Conservation (phyloP, 2,329 filamentous ascomycete species). For the Trichophaea hybrida region DNA sequence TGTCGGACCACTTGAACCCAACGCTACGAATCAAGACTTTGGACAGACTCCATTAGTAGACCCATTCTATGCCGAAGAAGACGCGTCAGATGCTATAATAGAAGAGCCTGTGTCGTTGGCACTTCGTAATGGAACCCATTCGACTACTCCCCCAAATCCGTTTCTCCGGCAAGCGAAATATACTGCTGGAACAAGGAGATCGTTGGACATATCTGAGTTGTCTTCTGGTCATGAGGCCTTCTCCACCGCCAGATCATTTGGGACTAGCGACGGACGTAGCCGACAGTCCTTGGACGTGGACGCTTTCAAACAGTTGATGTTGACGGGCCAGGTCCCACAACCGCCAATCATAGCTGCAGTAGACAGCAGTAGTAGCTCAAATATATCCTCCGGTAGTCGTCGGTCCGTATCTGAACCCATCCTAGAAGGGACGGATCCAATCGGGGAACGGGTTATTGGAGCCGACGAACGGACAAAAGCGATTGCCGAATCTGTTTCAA, state of each 20-base stretch:
- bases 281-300: conserved; percentile 52
- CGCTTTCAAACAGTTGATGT: conserved; percentile 58
- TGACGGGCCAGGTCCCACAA: conserved; percentile 48
- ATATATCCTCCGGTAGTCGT: conserved; percentile 45
- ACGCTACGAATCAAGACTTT: neutral
- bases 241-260: neutral
- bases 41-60: neutral
- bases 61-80: neutral
- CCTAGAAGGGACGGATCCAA: conserved; percentile 23
- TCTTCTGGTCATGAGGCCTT: neutral
- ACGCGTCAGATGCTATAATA: neutral
- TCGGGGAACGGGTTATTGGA: conserved; percentile 34
- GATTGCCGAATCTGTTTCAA: conserved; percentile 22
- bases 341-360: conserved; percentile 23
- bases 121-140: neutral
- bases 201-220: conserved; percentile 2
- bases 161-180: conserved; percentile 3
- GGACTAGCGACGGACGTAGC: neutral
- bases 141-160: conserved; percentile 7
- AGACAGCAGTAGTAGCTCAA: conserved; percentile 41
- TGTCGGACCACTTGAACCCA: neutral
- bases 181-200: neutral
- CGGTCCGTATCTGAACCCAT: conserved; percentile 45
- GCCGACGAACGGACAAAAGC: neutral
- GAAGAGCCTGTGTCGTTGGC: neutral